A percentile compares a stretch with the other conserved stretches of the same genome.
These are phyloP conservation scores for Eucommia ulmoides DNA, from an alignment of 257 asterid genomes.

Conservation along the genomic window DNA sequence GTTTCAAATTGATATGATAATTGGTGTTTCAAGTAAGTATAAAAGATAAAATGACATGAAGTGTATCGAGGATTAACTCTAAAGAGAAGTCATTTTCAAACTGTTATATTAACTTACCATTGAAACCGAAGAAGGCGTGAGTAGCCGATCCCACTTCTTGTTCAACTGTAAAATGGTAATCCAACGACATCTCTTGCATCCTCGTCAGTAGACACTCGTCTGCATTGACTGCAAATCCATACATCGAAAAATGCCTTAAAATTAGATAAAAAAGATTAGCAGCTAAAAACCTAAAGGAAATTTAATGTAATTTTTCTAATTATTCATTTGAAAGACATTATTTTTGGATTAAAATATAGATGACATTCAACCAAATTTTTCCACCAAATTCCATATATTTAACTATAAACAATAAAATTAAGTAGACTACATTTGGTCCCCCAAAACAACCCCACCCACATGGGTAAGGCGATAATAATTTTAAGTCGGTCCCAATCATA, in stretches of 20 bases:
- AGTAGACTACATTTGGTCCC: neutral
- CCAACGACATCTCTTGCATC: conserved; percentile 97
- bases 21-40: neutral
- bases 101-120: conserved; percentile 29
- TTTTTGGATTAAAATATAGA: neutral
- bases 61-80: neutral
- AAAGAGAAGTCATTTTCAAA: too few species aligned
- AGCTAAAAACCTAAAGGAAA: neutral
- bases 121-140: conserved; percentile 98
- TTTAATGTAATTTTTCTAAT: neutral
- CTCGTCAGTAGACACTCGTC: conserved; percentile 84
- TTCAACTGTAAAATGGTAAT: conserved; percentile 86
- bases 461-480: neutral
- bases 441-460: neutral
- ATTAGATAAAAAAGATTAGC: neutral
- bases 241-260: neutral
- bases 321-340: too few species aligned
- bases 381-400: neutral
- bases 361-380: neutral
- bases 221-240: conserved; percentile 55
- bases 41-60: neutral
- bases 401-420: neutral
- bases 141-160: conserved; percentile 98
- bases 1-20: neutral
- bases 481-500: conserved; percentile 12